These are phyloP conservation scores for Kurtzmaniella natalensis DNA, from an alignment of 1,139 yeast genomes.

Conservation along the genomic window DNA sequence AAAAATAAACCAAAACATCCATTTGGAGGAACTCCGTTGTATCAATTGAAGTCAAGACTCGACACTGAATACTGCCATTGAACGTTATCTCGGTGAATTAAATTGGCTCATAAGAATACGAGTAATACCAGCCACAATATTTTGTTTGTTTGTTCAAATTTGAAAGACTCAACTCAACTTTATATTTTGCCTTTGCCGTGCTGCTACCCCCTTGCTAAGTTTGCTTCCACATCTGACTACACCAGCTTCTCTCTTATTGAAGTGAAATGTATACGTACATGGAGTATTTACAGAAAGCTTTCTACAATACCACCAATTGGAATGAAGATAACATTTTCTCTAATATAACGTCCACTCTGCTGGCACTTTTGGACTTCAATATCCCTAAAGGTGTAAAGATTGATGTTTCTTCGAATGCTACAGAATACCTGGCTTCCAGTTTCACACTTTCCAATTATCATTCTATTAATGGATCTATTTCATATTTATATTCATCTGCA, in stretches of 20 bases:
- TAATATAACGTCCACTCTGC: constrained; percentile 65
- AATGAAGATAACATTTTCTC: constrained; percentile 73
- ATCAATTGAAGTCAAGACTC: no score
- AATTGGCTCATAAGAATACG: background rate
- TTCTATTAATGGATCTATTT: constrained; percentile 73
- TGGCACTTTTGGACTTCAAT: constrained; percentile 66
- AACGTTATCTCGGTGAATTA: background rate
- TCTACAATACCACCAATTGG: constrained; percentile 70
- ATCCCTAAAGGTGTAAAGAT: constrained; percentile 68
- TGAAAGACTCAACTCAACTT: no score
- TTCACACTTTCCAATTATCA: constrained; percentile 67
- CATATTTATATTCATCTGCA: constrained; percentile 71
- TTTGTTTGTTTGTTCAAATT: no score
- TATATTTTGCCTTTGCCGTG: background rate
- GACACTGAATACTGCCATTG: no score
- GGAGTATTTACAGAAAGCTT: constrained; percentile 77
- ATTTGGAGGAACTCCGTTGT: no score
- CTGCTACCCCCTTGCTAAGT: background rate
- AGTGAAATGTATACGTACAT: constrained; percentile 77
- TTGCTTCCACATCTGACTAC: background rate
- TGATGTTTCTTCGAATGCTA: constrained; percentile 68
- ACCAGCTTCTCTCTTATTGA: no score
- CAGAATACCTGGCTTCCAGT: constrained; percentile 70
- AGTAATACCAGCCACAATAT: no score
- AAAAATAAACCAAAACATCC: no score